These are phyloP conservation scores for Ustilago shanxiensis DNA, from an alignment of 1,284 basidiomycete species.

Conservation along the genomic window DNA sequence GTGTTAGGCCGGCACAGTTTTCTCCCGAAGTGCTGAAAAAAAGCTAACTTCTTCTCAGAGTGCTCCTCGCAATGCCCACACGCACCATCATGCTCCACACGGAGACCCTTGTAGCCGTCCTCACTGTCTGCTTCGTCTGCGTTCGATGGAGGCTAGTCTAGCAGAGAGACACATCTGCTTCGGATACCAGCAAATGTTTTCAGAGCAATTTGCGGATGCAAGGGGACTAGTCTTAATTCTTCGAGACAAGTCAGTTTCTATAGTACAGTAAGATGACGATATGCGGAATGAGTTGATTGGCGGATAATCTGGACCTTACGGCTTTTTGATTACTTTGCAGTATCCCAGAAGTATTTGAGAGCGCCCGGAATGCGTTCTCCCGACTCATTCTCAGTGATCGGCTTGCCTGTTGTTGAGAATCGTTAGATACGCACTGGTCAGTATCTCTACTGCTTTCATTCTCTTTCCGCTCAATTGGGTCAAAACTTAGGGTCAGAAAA, in stretches of 20 bases:
- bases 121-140: no score
- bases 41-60: not conserved
- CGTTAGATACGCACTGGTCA: conserved; percentile 1
- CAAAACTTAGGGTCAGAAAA: conserved; percentile 36
- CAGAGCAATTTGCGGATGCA: not conserved
- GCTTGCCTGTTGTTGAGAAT: conserved; percentile 33
- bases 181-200: not conserved
- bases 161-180: not conserved
- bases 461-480: not conserved
- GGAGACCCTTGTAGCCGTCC: no score
- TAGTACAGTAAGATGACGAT: conserved; percentile 17
- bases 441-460: not conserved
- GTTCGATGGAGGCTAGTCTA: no score
- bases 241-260: conserved; percentile 1
- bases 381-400: conserved; percentile 29
- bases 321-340: conserved; percentile 18
- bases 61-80: not conserved
- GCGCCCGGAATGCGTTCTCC: conserved; percentile 51
- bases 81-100: not conserved
- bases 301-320: not conserved
- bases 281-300: not conserved
- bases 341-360: conserved; percentile 56
- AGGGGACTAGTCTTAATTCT: not conserved
- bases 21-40: not conserved
- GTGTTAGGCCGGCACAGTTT: not conserved